A percentile compares a stretch with the other conserved stretches of the same genome.
phyloP scores from a whole-genome alignment of 164 flowering plant genomes.

The Magnolia kwangsiensis region DNA sequence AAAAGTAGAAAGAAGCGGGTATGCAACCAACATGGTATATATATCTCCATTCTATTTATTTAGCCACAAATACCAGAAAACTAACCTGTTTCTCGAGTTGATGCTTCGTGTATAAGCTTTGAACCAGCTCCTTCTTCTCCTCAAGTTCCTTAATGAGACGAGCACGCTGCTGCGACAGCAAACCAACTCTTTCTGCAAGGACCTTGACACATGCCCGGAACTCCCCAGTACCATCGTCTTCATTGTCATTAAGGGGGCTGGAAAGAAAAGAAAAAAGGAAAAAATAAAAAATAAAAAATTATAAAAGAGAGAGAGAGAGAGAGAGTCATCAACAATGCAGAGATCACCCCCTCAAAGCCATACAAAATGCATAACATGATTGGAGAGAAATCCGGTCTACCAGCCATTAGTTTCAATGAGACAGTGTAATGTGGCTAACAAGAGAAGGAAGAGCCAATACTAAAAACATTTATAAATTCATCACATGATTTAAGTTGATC shows the following conservation, averaged over 20 bases:
- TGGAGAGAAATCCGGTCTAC: too few species aligned
- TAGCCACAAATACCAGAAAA: not conserved
- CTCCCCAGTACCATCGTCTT: slow-evolving; percentile 72
- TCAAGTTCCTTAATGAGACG: slow-evolving; percentile 75
- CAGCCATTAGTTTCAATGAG: too few species aligned
- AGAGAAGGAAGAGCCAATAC: too few species aligned
- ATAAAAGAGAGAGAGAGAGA: not conserved
- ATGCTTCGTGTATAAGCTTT: slow-evolving; percentile 69
- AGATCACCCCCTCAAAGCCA: not conserved
- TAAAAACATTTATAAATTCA: too few species aligned
- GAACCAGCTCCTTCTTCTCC: slow-evolving; percentile 80
- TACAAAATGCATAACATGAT: too few species aligned
- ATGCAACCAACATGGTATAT: too few species aligned
- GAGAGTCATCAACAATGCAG: slow-evolving; percentile 1
- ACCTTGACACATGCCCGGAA: slow-evolving; percentile 68
- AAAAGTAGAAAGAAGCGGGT: too few species aligned
- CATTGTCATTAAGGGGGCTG: slow-evolving; percentile 67
- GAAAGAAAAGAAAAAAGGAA: slow-evolving; percentile 7
- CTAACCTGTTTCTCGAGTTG: slow-evolving; percentile 93
- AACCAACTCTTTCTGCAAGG: slow-evolving; percentile 84
- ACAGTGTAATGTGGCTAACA: too few species aligned
- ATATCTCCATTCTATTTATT: not conserved
- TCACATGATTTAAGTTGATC: too few species aligned
- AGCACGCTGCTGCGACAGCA: slow-evolving; percentile 63
- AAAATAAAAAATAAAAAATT: too few species aligned